Base-by-base conservation (phyloP, 2,329 filamentous ascomycete species). In the Fusarium chaquense region DNA sequence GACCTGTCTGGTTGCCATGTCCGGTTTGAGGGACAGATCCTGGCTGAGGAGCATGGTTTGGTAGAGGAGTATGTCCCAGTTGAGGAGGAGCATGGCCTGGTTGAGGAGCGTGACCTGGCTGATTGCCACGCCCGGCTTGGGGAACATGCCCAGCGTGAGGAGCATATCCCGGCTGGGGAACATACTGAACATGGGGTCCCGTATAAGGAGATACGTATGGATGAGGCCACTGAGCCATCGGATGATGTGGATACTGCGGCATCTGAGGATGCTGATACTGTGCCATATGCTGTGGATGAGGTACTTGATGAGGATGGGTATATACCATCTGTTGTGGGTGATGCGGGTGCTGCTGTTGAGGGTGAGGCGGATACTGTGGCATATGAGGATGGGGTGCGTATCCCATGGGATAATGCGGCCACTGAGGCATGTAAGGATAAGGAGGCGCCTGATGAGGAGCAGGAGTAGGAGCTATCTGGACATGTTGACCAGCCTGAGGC, bases 381-480 rank as follows among this genome's bases (percentile, higher is more conserved):
- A 59, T 50, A 20, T 30, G 24, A 13, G 22, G 53, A 16, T 61
- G 26, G 6, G n/a, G 54, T 15, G 16, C n/a, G 15, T 47, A 49
- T n/a, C 45, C 45, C 2, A 49, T 49, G 5, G 13, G 30, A 33
- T 49, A 7, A 30, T 44, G 45, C n/a, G 22, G 10, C 18, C 28
- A 16, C 24, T 60, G 58, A n/a, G 20, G 18, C 20, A 61, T 53
- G 6, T 49, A 59, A 57, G 57, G 35, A 24, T 47, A 30, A 26
- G 30, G n/a, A 50, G 54, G n/a, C 18, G 15, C 15, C 33, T 24
- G 45, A 26, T 57, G 41, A 40, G 44, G 13, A 20, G n/a, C 36
- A n/a, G 49, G 33, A 22, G 57, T 15, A n/a, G 49, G 26, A 38
- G 58, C 49, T 24, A 49, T 32, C 4, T 41, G 13, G 26, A 49